Base-by-base conservation (phyloP, 257 asterid species). In the Rehmannia glutinosa region DNA sequence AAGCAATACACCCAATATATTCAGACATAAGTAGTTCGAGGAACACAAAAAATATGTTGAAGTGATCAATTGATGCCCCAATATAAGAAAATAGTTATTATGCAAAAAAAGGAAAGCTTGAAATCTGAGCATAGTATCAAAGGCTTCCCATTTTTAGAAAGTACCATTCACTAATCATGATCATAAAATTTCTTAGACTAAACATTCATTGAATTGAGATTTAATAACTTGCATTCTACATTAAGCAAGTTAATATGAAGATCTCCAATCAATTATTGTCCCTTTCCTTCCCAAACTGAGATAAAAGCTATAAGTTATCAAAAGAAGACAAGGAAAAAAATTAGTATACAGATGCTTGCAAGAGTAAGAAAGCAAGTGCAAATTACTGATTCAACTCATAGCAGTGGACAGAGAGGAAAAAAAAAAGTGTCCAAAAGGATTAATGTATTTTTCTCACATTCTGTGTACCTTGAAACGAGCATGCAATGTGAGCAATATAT, bases 401-500 rank as follows among this genome's bases (percentile, higher is more conserved):
- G 5, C 11, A 32, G 20, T 16, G 51, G n/a, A n/a, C n/a, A n/a
- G n/a, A 39, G 15, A 30, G 35, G 36, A 46, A 39, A 13, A 23
- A 53, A 6, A 41, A 8, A 45, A 32, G 10, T 54, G 36, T 42
- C 66, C 28, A 35, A 32, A 52, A 21, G 21, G 38, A 63, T 20
- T 8, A 38, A 27, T 47, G 52, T 41, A 54, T n/a, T 25, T 45
- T 70, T 24, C 27, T 57, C 32, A 51, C 54, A 53, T 21, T 56
- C 58, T 21, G 45, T 60, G 28, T 85, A 94, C 99, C 99, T 94
- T 94, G 82, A 94, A 94, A 69, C 99, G 97, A 72, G 99, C 97
- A 87, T 94, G 99, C 83, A 94, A 76, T 3, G 99, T 94, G 51
- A 91, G 86, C 78, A 94, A 78, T 73, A 91, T 75, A 75, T 94